phyloP scores from a whole-genome alignment of 176 grass and related monocot genomes.

The Oryza rufipogon region DNA sequence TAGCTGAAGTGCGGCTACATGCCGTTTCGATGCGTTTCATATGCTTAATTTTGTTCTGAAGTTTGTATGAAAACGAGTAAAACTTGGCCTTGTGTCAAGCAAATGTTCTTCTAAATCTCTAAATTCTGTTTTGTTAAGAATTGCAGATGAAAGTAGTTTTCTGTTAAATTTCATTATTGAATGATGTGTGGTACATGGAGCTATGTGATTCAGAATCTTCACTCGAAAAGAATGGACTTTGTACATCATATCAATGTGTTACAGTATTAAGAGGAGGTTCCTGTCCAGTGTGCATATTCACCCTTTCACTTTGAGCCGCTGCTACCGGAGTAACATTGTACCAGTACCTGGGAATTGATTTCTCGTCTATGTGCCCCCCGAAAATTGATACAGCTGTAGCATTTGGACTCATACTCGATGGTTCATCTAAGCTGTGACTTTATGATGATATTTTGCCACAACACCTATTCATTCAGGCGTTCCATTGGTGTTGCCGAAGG shows the following conservation, averaged over 20 bases:
- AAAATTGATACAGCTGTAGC: conserved; percentile 20
- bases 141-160: not conserved
- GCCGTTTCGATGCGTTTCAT: not conserved
- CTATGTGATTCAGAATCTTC: not conserved
- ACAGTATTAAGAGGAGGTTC: conserved; percentile 11
- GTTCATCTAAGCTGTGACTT: not conserved
- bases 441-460: not conserved
- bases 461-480: not conserved
- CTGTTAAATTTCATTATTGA: conserved; percentile 38
- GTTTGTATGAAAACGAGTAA: not conserved
- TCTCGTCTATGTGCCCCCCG: conserved; percentile 2
- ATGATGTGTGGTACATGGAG: conserved; percentile 40
- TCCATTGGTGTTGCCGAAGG: not conserved
- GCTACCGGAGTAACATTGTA: not conserved
- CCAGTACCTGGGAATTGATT: not conserved
- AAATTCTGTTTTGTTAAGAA: conserved; percentile 1
- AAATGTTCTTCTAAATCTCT: not conserved
- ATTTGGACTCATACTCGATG: not conserved
- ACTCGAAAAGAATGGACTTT: not conserved
- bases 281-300: not conserved
- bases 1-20: conserved; percentile 9
- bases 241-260: conserved; percentile 18
- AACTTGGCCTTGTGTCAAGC: not conserved
- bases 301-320: not conserved
- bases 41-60: conserved; percentile 30